Conservation (phyloP, 2,329 filamentous ascomycete genomes). For the Fusarium tuaranense region DNA sequence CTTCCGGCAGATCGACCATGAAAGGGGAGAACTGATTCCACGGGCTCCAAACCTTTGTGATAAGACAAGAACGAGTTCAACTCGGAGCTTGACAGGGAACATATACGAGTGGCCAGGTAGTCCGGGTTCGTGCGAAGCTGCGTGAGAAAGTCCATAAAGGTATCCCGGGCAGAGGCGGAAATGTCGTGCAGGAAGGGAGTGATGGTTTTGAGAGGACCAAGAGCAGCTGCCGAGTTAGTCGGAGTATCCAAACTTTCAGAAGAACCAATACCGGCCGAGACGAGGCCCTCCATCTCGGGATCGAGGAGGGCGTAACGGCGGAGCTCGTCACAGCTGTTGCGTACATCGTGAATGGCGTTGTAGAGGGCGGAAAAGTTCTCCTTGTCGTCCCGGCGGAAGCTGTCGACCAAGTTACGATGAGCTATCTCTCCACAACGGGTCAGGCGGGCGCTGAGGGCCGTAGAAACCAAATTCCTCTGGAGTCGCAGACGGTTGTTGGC, state of each 20-base stretch:
- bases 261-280: conserved; percentile 56
- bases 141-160: conserved; percentile 82
- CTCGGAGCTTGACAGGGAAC: conserved; percentile 79
- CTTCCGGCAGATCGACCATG: conserved; percentile 65
- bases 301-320: conserved; percentile 78
- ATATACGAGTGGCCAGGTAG: conserved; percentile 86
- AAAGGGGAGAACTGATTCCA: conserved; percentile 85
- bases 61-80: conserved; percentile 82
- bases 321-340: conserved; percentile 80
- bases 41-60: conserved; percentile 81
- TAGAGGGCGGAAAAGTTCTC: conserved; percentile 80
- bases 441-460: conserved; percentile 79
- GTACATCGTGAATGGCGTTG: conserved; percentile 82
- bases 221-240: conserved; percentile 54
- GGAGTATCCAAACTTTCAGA: conserved; percentile 64
- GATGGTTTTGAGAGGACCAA: conserved; percentile 54
- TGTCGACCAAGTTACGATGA: conserved; percentile 80
- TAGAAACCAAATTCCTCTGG: conserved; percentile 79
- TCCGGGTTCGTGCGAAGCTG: conserved; percentile 87
- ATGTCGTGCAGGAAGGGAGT: conserved; percentile 78
- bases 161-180: conserved; percentile 78
- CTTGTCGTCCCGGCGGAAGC: conserved; percentile 83
- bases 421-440: conserved; percentile 80
- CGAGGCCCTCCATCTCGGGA: conserved; percentile 74
- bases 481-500: conserved; percentile 78